Percentiles rank a stretch among this genome's conserved stretches.
phyloP scores from a whole-genome alignment of 2,329 filamentous ascomycete genomes.

The Plenodomus lindquistii region DNA sequence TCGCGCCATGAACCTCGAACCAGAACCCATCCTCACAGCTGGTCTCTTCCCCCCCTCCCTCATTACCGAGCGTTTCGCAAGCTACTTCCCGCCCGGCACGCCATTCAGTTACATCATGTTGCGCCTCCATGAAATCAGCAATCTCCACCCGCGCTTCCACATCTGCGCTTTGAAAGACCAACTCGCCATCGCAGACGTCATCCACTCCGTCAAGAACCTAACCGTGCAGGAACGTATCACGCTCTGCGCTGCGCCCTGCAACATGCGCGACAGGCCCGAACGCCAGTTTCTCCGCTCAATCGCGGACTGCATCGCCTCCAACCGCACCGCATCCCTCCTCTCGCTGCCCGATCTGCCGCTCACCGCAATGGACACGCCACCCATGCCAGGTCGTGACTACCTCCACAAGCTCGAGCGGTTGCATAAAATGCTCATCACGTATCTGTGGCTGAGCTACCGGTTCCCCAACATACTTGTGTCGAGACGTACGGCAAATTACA shows the following conservation, averaged over 20 bases:
- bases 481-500: conserved; percentile 74
- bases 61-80: conserved; percentile 74
- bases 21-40: conserved; percentile 69
- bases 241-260: conserved; percentile 72
- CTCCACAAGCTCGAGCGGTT: conserved; percentile 73
- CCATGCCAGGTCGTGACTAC: conserved; percentile 56
- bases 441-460: conserved; percentile 91
- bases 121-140: conserved; percentile 71
- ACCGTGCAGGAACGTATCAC: conserved; percentile 74
- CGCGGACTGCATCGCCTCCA: conserved; percentile 70
- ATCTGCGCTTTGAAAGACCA: conserved; percentile 68
- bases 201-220: conserved; percentile 71
- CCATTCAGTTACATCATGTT: conserved; percentile 83
- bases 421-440: conserved; percentile 81
- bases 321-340: conserved; percentile 68
- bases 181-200: conserved; percentile 70
- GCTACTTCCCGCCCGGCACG: conserved; percentile 78
- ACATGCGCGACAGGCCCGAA: conserved; percentile 54
- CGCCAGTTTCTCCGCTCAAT: conserved; percentile 62
- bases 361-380: conserved; percentile 67
- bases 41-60: conserved; percentile 73
- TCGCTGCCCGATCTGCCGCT: conserved; percentile 73
- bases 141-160: conserved; percentile 68
- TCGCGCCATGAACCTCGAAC: conserved; percentile 64
- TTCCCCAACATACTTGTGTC: conserved; percentile 80